Base-by-base conservation (phyloP, 164 flowering plant genomes). In the Aristolochia contorta region DNA sequence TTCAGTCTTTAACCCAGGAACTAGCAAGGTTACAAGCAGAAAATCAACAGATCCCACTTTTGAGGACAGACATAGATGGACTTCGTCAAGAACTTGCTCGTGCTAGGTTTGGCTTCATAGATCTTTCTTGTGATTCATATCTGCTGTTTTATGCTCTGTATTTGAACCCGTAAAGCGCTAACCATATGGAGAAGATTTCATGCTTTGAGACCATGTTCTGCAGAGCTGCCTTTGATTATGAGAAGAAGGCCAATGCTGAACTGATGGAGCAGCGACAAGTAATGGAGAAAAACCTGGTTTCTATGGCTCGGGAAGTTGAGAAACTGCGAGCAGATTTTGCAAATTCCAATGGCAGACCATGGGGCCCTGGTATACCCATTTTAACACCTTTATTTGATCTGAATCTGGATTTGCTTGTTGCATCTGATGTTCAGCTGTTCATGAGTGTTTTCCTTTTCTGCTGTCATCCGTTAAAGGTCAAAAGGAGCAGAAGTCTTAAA, bases 281-380 rank as follows among this genome's bases (percentile, higher is more conserved):
- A 46, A 84, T 88, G 97, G 96, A 93, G 80, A 90, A 85, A 66
- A 88, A 86, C 69, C 68, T 93, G 79, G 77, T 90, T 64, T 78
- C 86, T 53, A 85, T 93, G 96, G 94, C 96, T 46, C 86, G 96
- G 47, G 99, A 93, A 76, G 84, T 84, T 68, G 99, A 93, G 70
- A 93, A 84, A 75, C 77, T 93, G 19, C 89, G 89, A 33, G 88
- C 86, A 27, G 97, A 93, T 66, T 75, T 79, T 70, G 62, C 84
- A 16, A 79, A 60, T 71, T 53, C 71, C 53, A 87, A 82, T 71
- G 73, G 60, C 66, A 75, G 95, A 78, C 76, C 79, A 27, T 85
- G 91, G 96, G 75, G 71, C 70, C 73, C 89, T 58, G 97, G 97
- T 93, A 77, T 60, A 23, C 47, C 23, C 25, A 32, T 51, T 53